A percentile compares a stretch with the other conserved stretches of the same genome.
Conservation (phyloP, 2,329 filamentous ascomycete species). For the Verticillium tricorpus region DNA sequence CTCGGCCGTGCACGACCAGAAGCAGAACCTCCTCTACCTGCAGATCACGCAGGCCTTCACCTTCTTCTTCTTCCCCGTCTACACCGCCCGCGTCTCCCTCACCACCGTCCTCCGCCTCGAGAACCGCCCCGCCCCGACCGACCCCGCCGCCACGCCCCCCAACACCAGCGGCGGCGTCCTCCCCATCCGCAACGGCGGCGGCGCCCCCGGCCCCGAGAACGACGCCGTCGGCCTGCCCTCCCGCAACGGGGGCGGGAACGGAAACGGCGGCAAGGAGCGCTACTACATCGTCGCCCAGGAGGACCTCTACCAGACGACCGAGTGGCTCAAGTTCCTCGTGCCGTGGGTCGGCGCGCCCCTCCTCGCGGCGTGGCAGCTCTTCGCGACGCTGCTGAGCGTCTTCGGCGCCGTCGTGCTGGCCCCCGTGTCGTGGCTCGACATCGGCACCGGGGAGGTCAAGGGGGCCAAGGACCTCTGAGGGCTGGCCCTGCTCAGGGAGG, state of each 20-base stretch:
- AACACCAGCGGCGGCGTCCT: constrained; percentile 12
- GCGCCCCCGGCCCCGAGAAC: constrained; percentile 10
- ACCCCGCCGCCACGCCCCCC: not conserved
- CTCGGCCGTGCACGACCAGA: constrained; percentile 27
- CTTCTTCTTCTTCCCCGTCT: constrained; percentile 73
- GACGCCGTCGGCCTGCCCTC: constrained; percentile 7
- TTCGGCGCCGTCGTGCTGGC: constrained; percentile 32
- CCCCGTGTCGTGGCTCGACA: constrained; percentile 7
- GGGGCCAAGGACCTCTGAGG: not conserved
- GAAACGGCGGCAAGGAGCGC: constrained; percentile 22
- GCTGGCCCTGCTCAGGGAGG: not conserved
- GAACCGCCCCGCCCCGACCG: constrained; percentile 29
- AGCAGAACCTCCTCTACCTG: constrained; percentile 59
- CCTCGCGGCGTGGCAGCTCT: constrained; percentile 55
- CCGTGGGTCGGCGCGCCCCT: constrained; percentile 55
- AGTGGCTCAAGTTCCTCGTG: constrained; percentile 68
- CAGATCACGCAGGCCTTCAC: constrained; percentile 70
- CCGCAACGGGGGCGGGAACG: not conserved
- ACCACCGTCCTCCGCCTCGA: constrained; percentile 63
- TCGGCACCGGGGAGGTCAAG: not conserved
- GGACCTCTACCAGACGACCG: constrained; percentile 74
- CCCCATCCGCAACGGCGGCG: constrained; percentile 9
- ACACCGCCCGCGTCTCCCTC: constrained; percentile 62
- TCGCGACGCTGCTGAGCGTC: constrained; percentile 61
- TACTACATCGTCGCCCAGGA: constrained; percentile 76